Evolutionary conservation across 352 stramenopile genomes (phyloP).

Genomic region (Phytophthora parvispora): DNA sequence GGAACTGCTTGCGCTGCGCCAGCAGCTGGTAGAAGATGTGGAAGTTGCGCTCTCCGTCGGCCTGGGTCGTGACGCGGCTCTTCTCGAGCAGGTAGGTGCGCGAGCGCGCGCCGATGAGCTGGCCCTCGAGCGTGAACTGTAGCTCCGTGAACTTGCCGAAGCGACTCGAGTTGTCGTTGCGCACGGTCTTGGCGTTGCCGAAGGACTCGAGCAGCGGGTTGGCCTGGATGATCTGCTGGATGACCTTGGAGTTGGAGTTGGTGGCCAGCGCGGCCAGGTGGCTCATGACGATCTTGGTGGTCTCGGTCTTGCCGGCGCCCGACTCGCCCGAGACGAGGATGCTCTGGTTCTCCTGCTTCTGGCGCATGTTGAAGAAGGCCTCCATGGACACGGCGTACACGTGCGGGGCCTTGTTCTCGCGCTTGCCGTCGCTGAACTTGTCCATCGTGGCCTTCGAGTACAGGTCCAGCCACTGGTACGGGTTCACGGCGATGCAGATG

Average conservation of each 20-base stretch:
- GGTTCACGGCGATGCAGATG: constrained; percentile 92
- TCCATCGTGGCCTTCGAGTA: constrained; percentile 83
- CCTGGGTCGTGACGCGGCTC: constrained; percentile 90
- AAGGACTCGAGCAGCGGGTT: constrained; percentile 91
- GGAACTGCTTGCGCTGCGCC: constrained; percentile 62
- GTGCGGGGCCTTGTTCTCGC: constrained; percentile 82
- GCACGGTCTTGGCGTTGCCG: constrained; percentile 88
- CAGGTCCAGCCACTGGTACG: constrained; percentile 89
- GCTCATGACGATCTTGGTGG: constrained; percentile 97
- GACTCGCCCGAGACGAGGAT: constrained; percentile 97
- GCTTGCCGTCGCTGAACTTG: constrained; percentile 76
- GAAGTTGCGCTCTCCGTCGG: constrained; percentile 92
- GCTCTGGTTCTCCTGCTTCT: constrained; percentile 91
- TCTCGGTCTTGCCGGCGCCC: constrained; percentile 97
- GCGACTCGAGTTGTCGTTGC: constrained; percentile 89
- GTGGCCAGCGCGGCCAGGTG: constrained; percentile 90
- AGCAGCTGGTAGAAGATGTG: constrained; percentile 97
- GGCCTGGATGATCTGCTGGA: constrained; percentile 96
- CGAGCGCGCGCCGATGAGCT: constrained; percentile 84
- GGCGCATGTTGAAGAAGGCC: constrained; percentile 86
- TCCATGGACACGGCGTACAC: constrained; percentile 92
- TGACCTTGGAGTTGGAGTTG: constrained; percentile 91
- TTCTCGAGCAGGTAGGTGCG: constrained; percentile 95
- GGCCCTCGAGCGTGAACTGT: constrained; percentile 78
- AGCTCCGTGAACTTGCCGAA: constrained; percentile 93